A percentile compares a stretch with the other conserved stretches of the same genome.
Evolutionary conservation across 164 flowering plant genomes (phyloP).

Genomic region (Magnolia officinalis): DNA sequence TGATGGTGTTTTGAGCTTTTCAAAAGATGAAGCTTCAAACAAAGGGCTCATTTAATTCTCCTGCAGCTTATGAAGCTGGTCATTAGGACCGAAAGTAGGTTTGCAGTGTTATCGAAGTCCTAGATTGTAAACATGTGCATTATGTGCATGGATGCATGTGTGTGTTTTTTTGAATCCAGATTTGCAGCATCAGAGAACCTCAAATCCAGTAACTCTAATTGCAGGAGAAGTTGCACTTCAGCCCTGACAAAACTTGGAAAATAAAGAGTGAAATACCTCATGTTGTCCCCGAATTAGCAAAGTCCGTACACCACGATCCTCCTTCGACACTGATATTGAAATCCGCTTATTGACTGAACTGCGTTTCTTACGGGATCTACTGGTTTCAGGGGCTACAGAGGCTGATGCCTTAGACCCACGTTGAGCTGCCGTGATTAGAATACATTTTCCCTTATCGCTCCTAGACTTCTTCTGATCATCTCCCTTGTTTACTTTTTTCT

Average conservation of each 20-base stretch:
- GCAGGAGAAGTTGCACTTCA: not conserved
- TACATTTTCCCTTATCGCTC: constrained; percentile 42
- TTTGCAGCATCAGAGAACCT: constrained; percentile 1
- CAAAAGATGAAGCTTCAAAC: too few relatives aligned
- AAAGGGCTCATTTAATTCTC: too few relatives aligned
- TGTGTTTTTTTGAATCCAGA: not conserved
- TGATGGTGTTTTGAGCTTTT: too few relatives aligned
- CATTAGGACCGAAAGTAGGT: too few relatives aligned
- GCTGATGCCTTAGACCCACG: constrained; percentile 21
- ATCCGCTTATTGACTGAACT: constrained; percentile 19
- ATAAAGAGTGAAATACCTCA: constrained; percentile 38
- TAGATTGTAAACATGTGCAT: not conserved
- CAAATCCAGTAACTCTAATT: not conserved
- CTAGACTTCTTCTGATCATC: constrained; percentile 38
- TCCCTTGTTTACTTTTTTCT: constrained; percentile 26
- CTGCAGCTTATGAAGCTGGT: too few relatives aligned
- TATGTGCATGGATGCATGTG: not conserved
- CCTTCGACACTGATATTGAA: constrained; percentile 29
- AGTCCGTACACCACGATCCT: constrained; percentile 18
- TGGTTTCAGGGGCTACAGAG: constrained; percentile 23
- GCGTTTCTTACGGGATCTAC: constrained; percentile 33
- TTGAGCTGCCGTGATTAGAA: constrained; percentile 26
- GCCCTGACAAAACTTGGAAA: constrained; percentile 1
- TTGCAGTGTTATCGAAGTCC: too few relatives aligned
- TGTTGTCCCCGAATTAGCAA: constrained; percentile 29